A percentile compares a stretch with the other conserved stretches of the same genome.
Evolutionary conservation across 208 protist species (phyloP).

Genomic region (Borovskyia barvae): DNA sequence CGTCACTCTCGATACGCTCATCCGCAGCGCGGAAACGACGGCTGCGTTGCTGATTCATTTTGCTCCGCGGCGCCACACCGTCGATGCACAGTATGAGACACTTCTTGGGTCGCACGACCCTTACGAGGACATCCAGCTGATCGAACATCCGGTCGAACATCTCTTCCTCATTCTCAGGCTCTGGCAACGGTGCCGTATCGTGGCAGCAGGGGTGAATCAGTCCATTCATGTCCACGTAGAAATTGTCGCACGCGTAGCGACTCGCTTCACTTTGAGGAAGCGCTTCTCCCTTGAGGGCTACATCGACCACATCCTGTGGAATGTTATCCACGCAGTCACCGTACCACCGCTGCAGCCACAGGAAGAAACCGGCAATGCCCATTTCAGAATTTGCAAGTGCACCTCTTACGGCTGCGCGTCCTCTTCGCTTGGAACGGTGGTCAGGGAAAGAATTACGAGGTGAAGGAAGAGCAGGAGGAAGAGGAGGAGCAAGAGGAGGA

Average conservation of each 20-base stretch:
- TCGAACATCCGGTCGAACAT: slow-evolving; percentile 95
- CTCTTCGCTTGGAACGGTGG: not conserved
- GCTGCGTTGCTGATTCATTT: slow-evolving; percentile 99
- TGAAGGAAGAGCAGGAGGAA: not conserved
- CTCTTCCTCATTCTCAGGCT: slow-evolving; percentile 87
- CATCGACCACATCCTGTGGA: slow-evolving; percentile 67
- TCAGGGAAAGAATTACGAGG: not conserved
- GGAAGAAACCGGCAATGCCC: slow-evolving; percentile 90
- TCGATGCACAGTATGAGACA: slow-evolving; percentile 97
- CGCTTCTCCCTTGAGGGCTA: slow-evolving; percentile 34
- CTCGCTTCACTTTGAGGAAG: slow-evolving; percentile 23
- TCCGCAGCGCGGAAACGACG: slow-evolving; percentile 96
- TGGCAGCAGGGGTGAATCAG: slow-evolving; percentile 99
- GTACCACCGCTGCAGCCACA: slow-evolving; percentile 89
- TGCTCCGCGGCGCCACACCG: slow-evolving; percentile 98
- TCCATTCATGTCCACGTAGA: slow-evolving; percentile 99
- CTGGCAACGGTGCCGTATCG: slow-evolving; percentile 88
- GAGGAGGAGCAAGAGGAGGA: not conserved
- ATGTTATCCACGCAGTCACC: slow-evolving; percentile 77
- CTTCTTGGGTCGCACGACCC: slow-evolving; percentile 96
- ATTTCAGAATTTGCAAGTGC: slow-evolving; percentile 30
- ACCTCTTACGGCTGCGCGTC: no score
- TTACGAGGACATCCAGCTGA: slow-evolving; percentile 98
- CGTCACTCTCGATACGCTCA: slow-evolving; percentile 82
- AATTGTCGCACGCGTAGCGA: slow-evolving; percentile 91